Conservation (phyloP, 345 rosid species). For the Hirschfeldia incana region DNA sequence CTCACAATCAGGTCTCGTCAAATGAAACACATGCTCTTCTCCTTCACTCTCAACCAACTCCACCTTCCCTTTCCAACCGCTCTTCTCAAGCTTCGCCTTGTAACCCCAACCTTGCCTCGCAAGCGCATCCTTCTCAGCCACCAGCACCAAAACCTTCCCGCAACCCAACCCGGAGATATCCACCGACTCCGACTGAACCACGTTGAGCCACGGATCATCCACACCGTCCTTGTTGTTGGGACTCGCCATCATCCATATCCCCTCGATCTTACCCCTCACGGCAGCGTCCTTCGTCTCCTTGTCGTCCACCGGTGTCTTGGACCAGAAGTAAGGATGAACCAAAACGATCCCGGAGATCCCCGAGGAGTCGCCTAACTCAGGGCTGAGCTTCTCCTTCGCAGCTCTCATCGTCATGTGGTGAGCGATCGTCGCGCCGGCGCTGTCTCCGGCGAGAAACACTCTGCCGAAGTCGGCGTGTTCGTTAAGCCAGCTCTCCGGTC, state of each 20-base stretch:
- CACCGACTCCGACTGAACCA: conserved; percentile 38
- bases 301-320: conserved; percentile 33
- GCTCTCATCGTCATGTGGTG: conserved; percentile 52
- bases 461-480: conserved; percentile 46
- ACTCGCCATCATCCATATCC: conserved; percentile 38
- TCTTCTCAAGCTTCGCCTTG: conserved; percentile 41
- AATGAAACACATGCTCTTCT: conserved; percentile 56
- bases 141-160: conserved; percentile 45
- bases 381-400: conserved; percentile 32
- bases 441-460: conserved; percentile 60
- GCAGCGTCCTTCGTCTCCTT: conserved; percentile 37
- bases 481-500: conserved; percentile 58
- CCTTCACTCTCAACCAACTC: conserved; percentile 45
- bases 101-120: conserved; percentile 50
- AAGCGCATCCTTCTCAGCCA: conserved; percentile 47
- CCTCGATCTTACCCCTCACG: conserved; percentile 36
- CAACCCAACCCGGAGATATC: conserved; percentile 45
- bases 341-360: conserved; percentile 45
- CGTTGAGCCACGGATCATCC: conserved; percentile 58
- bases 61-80: conserved; percentile 49
- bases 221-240: conserved; percentile 46
- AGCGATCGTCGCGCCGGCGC: conserved; percentile 65
- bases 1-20: conserved; percentile 39
- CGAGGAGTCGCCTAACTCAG: conserved; percentile 12
- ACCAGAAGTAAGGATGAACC: conserved; percentile 57